phyloP scores from a whole-genome alignment of 345 rosid species.

The Populus pruinosa region DNA sequence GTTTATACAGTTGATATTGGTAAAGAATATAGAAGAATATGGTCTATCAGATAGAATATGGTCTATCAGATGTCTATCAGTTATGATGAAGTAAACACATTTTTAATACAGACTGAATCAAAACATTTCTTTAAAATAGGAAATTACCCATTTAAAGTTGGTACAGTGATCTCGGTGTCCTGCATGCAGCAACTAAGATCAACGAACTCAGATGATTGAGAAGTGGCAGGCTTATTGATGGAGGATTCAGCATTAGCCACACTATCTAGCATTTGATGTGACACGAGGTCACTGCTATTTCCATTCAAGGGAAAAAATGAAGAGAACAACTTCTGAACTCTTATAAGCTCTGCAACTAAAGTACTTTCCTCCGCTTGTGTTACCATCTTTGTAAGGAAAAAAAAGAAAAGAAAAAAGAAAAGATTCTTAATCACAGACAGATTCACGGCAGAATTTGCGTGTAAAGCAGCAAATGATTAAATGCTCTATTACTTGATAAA shows the following conservation, averaged over 20 bases:
- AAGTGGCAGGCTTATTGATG: conserved; percentile 26
- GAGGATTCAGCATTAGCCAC: conserved; percentile 16
- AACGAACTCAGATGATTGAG: conserved; percentile 45
- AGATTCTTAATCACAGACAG: too few species aligned
- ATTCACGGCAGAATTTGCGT: conserved; percentile 1
- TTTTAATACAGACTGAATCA: not conserved
- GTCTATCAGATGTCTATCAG: not conserved
- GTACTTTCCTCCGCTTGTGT: conserved; percentile 39
- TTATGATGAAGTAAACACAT: not conserved
- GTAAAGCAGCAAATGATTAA: conserved; percentile 1
- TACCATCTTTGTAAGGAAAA: conserved; percentile 51
- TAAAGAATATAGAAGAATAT: not conserved
- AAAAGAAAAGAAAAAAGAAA: too few species aligned
- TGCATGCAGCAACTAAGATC: conserved; percentile 76
- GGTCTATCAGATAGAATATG: too few species aligned
- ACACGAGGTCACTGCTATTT: conserved; percentile 19
- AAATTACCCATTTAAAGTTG: conserved; percentile 80
- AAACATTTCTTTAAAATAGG: conserved; percentile 1
- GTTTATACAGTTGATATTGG: not conserved
- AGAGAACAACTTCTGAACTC: conserved; percentile 58
- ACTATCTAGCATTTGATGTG: conserved; percentile 18
- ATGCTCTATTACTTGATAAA: not conserved
- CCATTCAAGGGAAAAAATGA: conserved; percentile 39
- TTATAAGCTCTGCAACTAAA: conserved; percentile 45
- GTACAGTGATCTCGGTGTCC: conserved; percentile 69